phyloP scores from a whole-genome alignment of 2,329 filamentous ascomycete genomes.

The Emergomyces africanus region DNA sequence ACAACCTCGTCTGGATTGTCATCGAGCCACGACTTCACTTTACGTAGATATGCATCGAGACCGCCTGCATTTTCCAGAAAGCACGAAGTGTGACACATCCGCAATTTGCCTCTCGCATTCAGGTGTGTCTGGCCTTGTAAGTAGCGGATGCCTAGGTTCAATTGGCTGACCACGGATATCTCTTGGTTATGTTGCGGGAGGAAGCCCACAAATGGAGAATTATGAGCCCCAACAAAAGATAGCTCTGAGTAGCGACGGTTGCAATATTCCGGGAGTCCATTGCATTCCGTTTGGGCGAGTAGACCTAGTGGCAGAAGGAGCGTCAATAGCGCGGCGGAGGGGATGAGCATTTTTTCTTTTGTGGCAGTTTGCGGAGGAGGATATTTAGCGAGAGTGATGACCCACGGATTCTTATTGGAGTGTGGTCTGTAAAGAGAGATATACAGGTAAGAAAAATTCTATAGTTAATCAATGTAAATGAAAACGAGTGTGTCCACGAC shows the following conservation, averaged over 20 bases:
- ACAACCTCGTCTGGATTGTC: conserved; percentile 48
- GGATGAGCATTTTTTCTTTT: background rate
- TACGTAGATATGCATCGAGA: conserved; percentile 42
- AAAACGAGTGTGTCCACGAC: background rate
- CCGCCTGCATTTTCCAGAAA: conserved; percentile 45
- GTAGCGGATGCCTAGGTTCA: conserved; percentile 50
- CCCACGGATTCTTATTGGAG: background rate
- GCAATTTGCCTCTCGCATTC: conserved; percentile 35
- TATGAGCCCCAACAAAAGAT: conserved; percentile 51
- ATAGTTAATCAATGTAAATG: background rate
- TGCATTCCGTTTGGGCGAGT: conserved; percentile 32
- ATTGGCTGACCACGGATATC: conserved; percentile 44
- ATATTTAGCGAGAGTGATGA: background rate
- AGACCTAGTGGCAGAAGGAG: conserved; percentile 3
- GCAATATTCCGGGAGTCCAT: conserved; percentile 46
- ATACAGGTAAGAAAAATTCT: background rate
- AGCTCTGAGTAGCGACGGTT: conserved; percentile 45
- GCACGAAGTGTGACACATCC: conserved; percentile 55
- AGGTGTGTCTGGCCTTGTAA: conserved; percentile 51
- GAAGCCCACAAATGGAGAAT: conserved; percentile 50
- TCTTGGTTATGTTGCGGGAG: conserved; percentile 47
- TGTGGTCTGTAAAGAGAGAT: background rate
- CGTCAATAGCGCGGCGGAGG: background rate
- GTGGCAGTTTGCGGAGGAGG: background rate
- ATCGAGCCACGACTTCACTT: conserved; percentile 49